Evolutionary conservation across 306 rosid species (phyloP).

Genomic region (Abrus precatorius): DNA sequence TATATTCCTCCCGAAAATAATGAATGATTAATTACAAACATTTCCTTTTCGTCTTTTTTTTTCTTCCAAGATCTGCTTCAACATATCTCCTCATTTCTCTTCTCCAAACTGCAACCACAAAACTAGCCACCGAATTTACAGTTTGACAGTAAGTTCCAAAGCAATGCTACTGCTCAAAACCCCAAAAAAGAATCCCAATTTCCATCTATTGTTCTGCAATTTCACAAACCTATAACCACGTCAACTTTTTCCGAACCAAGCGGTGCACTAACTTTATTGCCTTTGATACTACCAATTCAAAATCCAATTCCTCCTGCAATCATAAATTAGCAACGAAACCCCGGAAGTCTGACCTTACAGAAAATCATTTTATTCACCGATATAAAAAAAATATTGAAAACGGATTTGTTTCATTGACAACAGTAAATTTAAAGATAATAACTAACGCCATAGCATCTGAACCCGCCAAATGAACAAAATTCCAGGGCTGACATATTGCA

Average conservation of each 20-base stretch:
- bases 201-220: conserved; percentile 8
- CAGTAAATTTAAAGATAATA: neutral
- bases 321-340: conserved; percentile 21
- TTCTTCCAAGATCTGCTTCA: conserved; percentile 1
- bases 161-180: neutral
- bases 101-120: conserved; percentile 24
- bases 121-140: conserved; percentile 19
- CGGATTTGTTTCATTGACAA: neutral
- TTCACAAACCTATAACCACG: conserved; percentile 21
- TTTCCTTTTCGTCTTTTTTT: neutral
- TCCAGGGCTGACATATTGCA: neutral
- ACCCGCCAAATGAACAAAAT: conserved; percentile 12
- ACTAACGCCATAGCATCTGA: conserved; percentile 14
- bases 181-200: neutral
- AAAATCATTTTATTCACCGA: neutral
- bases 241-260: neutral
- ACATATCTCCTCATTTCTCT: neutral
- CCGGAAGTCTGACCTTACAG: neutral
- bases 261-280: neutral
- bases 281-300: conserved; percentile 30
- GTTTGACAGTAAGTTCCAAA: conserved; percentile 2
- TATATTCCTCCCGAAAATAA: too few species aligned
- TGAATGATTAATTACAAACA: neutral
- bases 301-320: conserved; percentile 23
- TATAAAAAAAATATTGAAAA: too few species aligned